Conservation (phyloP, 192 early-diverging fungal species). For the Mortierella antarctica region DNA sequence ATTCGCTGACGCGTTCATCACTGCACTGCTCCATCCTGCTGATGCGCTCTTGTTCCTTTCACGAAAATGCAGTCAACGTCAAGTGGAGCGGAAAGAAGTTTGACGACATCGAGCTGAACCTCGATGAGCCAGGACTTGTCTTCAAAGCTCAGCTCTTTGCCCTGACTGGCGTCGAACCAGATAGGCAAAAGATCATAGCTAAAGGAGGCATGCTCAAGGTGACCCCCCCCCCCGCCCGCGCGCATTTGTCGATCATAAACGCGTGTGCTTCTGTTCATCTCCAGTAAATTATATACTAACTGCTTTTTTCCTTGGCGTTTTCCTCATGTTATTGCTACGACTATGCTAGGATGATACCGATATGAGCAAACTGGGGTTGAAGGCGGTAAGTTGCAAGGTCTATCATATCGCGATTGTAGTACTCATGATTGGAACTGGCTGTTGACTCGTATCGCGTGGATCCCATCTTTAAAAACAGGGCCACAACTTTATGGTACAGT, state of each 20-base stretch:
- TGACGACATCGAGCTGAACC: slow-evolving; percentile 79
- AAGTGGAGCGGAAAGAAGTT: slow-evolving; percentile 95
- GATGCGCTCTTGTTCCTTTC: not conserved
- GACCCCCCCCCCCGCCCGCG: too few species aligned
- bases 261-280: not conserved
- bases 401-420: too few species aligned
- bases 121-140: slow-evolving; percentile 74
- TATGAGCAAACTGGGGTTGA: slow-evolving; percentile 77
- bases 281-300: too few species aligned
- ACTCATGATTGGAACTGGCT: too few species aligned
- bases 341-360: slow-evolving; percentile 78
- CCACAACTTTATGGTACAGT: slow-evolving; percentile 39
- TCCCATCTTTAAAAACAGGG: slow-evolving; percentile 27
- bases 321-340: not conserved
- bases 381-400: slow-evolving; percentile 63
- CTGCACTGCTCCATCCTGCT: not conserved
- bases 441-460: too few species aligned
- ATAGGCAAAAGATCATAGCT: slow-evolving; percentile 93
- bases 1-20: not conserved
- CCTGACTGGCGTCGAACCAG: slow-evolving; percentile 90
- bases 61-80: slow-evolving; percentile 69
- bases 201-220: slow-evolving; percentile 95
- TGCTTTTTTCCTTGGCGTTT: not conserved
- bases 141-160: slow-evolving; percentile 93
- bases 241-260: not conserved